These are phyloP conservation scores for Lepidopterella palustris DNA, from an alignment of 495 filamentous ascomycete species.

Conservation along the genomic window DNA sequence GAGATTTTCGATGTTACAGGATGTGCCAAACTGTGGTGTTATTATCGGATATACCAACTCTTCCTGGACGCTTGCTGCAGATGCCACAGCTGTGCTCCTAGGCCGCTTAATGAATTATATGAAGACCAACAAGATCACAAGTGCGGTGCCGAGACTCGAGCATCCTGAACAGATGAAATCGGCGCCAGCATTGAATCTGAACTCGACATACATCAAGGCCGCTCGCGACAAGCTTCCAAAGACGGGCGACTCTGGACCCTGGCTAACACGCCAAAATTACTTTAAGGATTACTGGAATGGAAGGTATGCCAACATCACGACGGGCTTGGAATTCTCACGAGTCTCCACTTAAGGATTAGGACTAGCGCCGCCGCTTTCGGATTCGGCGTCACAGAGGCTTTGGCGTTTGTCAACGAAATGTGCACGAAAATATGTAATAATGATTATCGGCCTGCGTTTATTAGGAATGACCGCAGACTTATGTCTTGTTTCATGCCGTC, in stretches of 20 bases:
- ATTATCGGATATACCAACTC: conserved; percentile 54
- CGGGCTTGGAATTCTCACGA: background rate
- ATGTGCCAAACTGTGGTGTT: conserved; percentile 51
- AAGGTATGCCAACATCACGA: background rate
- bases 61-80: conserved; percentile 55
- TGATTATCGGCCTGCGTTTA: too few species aligned
- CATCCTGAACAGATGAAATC: background rate
- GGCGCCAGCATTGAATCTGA: background rate
- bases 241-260: background rate
- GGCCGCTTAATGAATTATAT: conserved; percentile 42
- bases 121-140: conserved; percentile 36
- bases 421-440: too few species aligned
- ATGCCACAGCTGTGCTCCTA: conserved; percentile 46
- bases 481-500: too few species aligned
- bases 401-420: too few species aligned
- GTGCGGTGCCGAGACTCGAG: conserved; percentile 20
- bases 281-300: background rate
- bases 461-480: too few species aligned
- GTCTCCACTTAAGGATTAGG: background rate
- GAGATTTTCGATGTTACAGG: conserved; percentile 55
- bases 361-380: background rate
- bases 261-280: background rate
- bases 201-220: background rate
- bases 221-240: background rate
- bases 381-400: background rate